Evolutionary conservation across 805 yeast genomes (phyloP), one percentile per base, ranked within the genome.

Genomic region (Monosporozyma unispora): DNA sequence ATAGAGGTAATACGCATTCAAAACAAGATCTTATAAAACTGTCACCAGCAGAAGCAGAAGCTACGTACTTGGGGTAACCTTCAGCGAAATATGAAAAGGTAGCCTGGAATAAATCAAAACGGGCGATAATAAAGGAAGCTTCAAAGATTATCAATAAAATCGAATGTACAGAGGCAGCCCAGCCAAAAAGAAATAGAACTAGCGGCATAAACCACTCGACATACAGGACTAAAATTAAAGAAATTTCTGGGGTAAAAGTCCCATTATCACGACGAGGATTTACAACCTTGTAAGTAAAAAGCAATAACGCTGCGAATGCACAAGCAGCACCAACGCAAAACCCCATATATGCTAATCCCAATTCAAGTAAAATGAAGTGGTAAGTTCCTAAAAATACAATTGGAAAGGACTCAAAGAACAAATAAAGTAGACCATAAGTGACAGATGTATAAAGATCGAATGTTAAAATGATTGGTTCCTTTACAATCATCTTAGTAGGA

Each of bases 331-430:
- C 85, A 28, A 76, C 67, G 46, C 70, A 55, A 31, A 75, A 62
- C 14, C 77, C 69, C 39, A 76, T 41, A 61, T 70, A 81, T 0
- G 81, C 62, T 2, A 70, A 63, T 14, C 82, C 80, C 25, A 61
- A 51, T 48, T 74, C 77, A 22, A 78, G 68, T 27, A 70, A 56
- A 4, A 76, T 70, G 61, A 81, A 81, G 27, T 68, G 57, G 52
- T 77, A 70, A 18, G 68, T 56, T 2, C 70, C 75, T 6, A 51
- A 47, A 53, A 74, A 81, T 2, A 77, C 79, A 31, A 80, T 66
- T 11, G 87, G 85, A 62, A 77, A 77, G 4, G 78, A 79, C 61
- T 81, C 85, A 54, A 80, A 77, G 70, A 77, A 80, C 16, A 78
- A 60, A 59, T 78, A 81, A 52, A 77, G 52, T 25, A 73, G 61